Evolutionary conservation across 2,329 filamentous ascomycete species (phyloP).

Genomic region (Aschersonia sp.): DNA sequence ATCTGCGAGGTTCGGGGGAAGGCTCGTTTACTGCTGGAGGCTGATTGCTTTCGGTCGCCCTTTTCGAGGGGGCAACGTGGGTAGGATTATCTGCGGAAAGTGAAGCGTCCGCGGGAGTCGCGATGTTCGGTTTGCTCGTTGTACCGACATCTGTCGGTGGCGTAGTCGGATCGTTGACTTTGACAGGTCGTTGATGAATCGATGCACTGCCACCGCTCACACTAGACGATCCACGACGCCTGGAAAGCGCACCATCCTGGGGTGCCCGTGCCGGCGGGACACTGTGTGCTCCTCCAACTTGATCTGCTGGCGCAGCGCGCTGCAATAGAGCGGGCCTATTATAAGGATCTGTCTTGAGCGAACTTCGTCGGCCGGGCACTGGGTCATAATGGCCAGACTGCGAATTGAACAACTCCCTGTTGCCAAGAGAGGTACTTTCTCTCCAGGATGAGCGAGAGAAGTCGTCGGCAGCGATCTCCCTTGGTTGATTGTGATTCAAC

Average conservation of each 20-base stretch:
- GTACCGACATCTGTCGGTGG: slow-evolving; percentile 26
- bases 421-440: slow-evolving; percentile 48
- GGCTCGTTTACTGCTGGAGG: no score
- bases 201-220: slow-evolving; percentile 75
- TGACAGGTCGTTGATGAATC: slow-evolving; percentile 42
- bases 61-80: no score
- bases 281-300: slow-evolving; percentile 68
- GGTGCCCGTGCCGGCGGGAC: slow-evolving; percentile 67
- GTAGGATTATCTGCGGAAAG: slow-evolving; percentile 10
- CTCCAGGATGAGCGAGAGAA: slow-evolving; percentile 77
- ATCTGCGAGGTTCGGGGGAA: no score
- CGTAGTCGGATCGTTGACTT: slow-evolving; percentile 25
- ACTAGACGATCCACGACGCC: slow-evolving; percentile 78
- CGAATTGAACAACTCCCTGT: slow-evolving; percentile 83
- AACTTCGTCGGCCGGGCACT: slow-evolving; percentile 62
- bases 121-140: slow-evolving; percentile 32
- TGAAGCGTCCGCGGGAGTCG: background rate
- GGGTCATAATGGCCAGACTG: slow-evolving; percentile 88
- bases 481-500: slow-evolving; percentile 34
- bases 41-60: no score
- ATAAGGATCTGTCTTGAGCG: slow-evolving; percentile 50
- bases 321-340: slow-evolving; percentile 71
- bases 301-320: slow-evolving; percentile 48
- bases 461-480: slow-evolving; percentile 87
- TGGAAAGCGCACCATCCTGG: slow-evolving; percentile 54